phyloP scores from a whole-genome alignment of 2,329 filamentous ascomycete species.

The Neofusicoccum sp. region DNA sequence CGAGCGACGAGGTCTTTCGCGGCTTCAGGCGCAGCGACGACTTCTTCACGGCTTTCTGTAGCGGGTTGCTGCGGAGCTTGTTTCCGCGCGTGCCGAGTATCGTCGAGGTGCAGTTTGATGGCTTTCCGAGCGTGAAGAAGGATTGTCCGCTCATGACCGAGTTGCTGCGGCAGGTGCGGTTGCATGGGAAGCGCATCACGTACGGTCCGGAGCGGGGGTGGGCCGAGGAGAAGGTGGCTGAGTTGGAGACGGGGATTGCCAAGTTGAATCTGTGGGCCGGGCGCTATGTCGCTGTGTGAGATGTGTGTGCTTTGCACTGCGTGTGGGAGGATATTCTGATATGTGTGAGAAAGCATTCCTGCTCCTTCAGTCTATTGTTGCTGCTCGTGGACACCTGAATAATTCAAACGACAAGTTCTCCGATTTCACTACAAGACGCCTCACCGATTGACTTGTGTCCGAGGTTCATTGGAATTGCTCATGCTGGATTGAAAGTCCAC shows the following conservation, averaged over 20 bases:
- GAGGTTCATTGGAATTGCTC: no score
- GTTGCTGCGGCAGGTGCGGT: constrained; percentile 57
- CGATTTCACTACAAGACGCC: no score
- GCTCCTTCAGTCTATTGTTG: background rate
- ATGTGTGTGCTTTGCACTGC: background rate
- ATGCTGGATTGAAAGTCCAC: no score
- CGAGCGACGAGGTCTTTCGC: constrained; percentile 63
- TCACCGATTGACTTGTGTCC: no score
- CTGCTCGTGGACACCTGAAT: background rate
- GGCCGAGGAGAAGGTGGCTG: constrained; percentile 53
- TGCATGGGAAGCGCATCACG: constrained; percentile 49
- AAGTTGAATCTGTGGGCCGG: constrained; percentile 7
- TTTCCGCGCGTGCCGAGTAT: constrained; percentile 61
- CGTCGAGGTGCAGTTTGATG: constrained; percentile 68
- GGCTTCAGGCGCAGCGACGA: constrained; percentile 67
- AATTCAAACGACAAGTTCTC: no score
- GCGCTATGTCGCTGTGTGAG: background rate
- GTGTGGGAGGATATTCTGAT: background rate
- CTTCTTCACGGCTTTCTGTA: constrained; percentile 71
- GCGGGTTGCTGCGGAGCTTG: constrained; percentile 59
- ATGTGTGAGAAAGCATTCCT: background rate
- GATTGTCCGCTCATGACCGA: constrained; percentile 65
- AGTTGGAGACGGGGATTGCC: constrained; percentile 27
- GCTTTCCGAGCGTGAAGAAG: constrained; percentile 66
- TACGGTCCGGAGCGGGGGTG: constrained; percentile 72